Conservation (phyloP, 768 basidiomycete genomes). For the Filobasidium wieringae region DNA sequence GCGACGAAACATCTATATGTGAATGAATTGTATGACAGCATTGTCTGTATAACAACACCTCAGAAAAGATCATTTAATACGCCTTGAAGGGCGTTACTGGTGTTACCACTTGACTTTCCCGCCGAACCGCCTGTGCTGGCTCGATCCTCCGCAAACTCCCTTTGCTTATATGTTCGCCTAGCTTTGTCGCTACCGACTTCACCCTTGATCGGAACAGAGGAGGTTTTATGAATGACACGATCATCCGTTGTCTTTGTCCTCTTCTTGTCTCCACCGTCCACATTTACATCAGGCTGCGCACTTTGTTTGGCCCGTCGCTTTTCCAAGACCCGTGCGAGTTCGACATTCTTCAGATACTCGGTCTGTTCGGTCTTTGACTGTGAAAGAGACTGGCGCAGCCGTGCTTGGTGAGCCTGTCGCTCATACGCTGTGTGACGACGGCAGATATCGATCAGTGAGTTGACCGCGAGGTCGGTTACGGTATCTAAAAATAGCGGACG, state of each 20-base stretch:
- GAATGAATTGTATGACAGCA: too few relatives aligned
- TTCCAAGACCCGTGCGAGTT: constrained; percentile 61
- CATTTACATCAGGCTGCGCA: constrained; percentile 4
- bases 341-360: constrained; percentile 87
- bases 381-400: constrained; percentile 79
- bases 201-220: background rate
- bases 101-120: background rate
- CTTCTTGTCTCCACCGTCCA: background rate
- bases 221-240: background rate
- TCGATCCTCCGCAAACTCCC: background rate
- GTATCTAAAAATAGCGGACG: constrained; percentile 38
- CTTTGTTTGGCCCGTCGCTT: constrained; percentile 36
- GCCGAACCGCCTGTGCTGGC: background rate
- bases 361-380: constrained; percentile 79
- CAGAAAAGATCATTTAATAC: constrained; percentile 2
- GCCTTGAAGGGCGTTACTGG: background rate
- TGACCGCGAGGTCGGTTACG: background rate
- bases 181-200: constrained; percentile 8
- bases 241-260: background rate
- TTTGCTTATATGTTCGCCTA: constrained; percentile 11
- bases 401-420: constrained; percentile 72
- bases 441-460: background rate
- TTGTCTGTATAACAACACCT: background rate
- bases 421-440: constrained; percentile 60
- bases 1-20: too few relatives aligned